phyloP scores from a whole-genome alignment of 2,329 filamentous ascomycete species.

The Lomentospora prolificans region DNA sequence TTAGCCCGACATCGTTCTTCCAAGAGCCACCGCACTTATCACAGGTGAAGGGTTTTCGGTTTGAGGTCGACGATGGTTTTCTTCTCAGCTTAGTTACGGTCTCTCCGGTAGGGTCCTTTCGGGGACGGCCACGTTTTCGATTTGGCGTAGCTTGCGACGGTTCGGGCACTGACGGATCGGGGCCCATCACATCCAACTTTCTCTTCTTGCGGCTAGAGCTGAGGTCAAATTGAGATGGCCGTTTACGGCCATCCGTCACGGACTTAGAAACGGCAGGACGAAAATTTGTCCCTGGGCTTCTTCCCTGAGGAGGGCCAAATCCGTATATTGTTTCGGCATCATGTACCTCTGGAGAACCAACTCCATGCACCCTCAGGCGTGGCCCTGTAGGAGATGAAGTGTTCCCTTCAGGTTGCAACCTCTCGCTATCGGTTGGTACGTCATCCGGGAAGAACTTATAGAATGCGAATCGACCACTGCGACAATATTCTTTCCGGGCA shows the following conservation, averaged over 20 bases:
- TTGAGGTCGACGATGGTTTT: constrained; percentile 5
- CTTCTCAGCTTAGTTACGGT: background rate
- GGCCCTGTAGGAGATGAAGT: background rate
- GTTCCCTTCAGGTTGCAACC: background rate
- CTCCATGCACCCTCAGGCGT: background rate
- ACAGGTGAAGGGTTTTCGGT: constrained; percentile 31
- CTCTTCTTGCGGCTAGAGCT: background rate
- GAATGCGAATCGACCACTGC: constrained; percentile 11
- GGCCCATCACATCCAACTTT: background rate
- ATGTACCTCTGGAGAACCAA: background rate
- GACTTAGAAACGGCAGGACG: background rate
- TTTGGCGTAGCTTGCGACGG: background rate
- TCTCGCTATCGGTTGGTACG: background rate
- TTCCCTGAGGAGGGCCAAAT: background rate
- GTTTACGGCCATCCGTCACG: background rate
- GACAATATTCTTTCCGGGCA: constrained; percentile 16
- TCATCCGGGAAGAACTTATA: constrained; percentile 12
- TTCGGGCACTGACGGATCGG: background rate
- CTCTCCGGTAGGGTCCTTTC: background rate
- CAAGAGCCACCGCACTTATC: constrained; percentile 43
- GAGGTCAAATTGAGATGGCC: background rate
- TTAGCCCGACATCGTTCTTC: constrained; percentile 49
- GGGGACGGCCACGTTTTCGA: background rate
- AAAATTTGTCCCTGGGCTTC: background rate
- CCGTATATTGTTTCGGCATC: background rate